Conservation (phyloP, 2,329 filamentous ascomycete genomes). For the Clonostachys rosea region DNA sequence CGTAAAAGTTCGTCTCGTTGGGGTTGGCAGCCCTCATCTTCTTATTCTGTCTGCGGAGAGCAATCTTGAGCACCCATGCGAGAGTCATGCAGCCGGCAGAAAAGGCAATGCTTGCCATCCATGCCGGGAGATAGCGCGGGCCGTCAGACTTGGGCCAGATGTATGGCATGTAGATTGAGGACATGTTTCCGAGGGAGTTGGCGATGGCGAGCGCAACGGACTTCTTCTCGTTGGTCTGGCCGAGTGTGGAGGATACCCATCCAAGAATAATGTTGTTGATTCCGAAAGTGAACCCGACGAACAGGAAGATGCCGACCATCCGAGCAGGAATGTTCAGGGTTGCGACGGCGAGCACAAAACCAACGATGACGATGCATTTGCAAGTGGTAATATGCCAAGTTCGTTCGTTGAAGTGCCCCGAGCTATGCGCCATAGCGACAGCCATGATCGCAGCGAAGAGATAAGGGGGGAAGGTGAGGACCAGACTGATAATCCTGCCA, state of each 20-base stretch:
- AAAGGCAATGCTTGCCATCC: constrained; percentile 25
- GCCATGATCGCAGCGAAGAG: constrained; percentile 18
- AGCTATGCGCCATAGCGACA: constrained; percentile 15
- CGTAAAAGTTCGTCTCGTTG: constrained; percentile 17
- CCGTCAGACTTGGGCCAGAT: constrained; percentile 6
- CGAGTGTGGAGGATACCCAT: constrained; percentile 5
- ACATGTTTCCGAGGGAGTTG: constrained; percentile 7
- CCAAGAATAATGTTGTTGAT: constrained; percentile 5
- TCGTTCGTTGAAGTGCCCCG: constrained; percentile 34
- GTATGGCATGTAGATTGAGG: constrained; percentile 9
- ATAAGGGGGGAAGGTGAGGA: constrained; percentile 34
- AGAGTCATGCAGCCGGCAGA: constrained; percentile 24
- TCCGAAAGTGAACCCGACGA: constrained; percentile 1
- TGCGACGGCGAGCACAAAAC: constrained; percentile 22
- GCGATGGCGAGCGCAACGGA: constrained; percentile 8
- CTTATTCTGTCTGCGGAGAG: constrained; percentile 26
- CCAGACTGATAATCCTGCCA: constrained; percentile 38
- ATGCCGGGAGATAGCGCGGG: constrained; percentile 8
- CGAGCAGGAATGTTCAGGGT: constrained; percentile 16
- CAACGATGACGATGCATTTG: constrained; percentile 29
- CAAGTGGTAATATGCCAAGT: constrained; percentile 36
- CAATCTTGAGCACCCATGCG: constrained; percentile 27
- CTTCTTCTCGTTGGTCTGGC: constrained; percentile 6
- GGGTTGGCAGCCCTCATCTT: constrained; percentile 16
- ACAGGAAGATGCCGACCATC: constrained; percentile 11